Evolutionary conservation across 805 yeast genomes (phyloP), one percentile per base, ranked within the genome.

Genomic region (Kazachstania africana): DNA sequence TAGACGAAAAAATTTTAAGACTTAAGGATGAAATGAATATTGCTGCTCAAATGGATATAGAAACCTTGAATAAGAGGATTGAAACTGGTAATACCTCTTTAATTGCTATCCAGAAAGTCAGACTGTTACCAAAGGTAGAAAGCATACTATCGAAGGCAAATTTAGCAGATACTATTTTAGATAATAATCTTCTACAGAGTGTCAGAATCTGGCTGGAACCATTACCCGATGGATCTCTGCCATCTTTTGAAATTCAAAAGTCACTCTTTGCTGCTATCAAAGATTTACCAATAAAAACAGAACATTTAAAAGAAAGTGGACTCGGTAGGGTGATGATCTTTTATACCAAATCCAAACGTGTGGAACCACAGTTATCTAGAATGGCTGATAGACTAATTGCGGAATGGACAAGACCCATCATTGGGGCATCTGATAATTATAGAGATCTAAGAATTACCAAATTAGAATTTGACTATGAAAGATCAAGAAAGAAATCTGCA

Each of bases 141-240:
- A 75, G 70, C 37, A 73, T 81, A 3, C 62, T 91, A 48, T 66
- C 83, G 17, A 79, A 84, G 60, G 84, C 84, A 2, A 80, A 78
- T 52, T 65, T 91, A 45, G 87, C 94, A 21, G 95, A 88, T 50
- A 79, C 94, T 18, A 83, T 91, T 36, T 66, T 91, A 48, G 99
- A 91, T 62, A 91, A 91, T 55, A 91, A 91, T 56, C 59, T 91
- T 45, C 65, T 91, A 37, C 96, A 88, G 47, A 88, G 94, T 31
- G 87, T 91, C 17, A 71, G 97, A 45, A 77, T 84, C 54, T 91
- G 99, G 99, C 66, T 91, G 36, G 99, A 91, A 57, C 99, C 99
- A 19, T 67, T 91, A 46, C 98, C 98, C 3, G 97, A 93, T 65
- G 94, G 93, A 28, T 83, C 95, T 8, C 67, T 91, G 59, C 99